Percentiles rank a stretch among this genome's conserved stretches.
Evolutionary conservation across 176 grass and related monocot species (phyloP).

Genomic region (Dactylis glomerata): DNA sequence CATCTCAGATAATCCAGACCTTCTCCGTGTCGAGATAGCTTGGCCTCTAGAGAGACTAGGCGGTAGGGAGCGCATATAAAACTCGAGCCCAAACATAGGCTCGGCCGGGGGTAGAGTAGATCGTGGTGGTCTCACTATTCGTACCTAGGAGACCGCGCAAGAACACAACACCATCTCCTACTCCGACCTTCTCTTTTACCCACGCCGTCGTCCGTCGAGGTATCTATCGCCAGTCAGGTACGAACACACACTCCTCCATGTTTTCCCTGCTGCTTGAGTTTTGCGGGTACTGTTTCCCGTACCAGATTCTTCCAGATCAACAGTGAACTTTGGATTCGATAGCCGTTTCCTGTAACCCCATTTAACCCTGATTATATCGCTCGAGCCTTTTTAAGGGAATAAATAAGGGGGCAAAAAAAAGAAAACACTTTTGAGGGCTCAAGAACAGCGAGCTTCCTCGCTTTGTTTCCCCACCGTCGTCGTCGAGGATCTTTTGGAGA

Average conservation of each 20-base stretch:
- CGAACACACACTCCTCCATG: background rate
- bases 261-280: background rate
- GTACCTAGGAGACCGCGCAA: background rate
- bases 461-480: background rate
- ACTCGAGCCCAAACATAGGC: background rate
- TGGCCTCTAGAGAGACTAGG: background rate
- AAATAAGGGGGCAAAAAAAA: background rate
- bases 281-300: background rate
- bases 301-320: background rate
- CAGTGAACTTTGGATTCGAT: background rate
- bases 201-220: conserved; percentile 13
- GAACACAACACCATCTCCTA: background rate
- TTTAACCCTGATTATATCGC: conserved; percentile 1
- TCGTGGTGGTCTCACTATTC: background rate
- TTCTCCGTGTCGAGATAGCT: background rate
- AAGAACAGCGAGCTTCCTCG: conserved; percentile 10
- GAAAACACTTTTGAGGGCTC: background rate
- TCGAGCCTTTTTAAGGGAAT: background rate
- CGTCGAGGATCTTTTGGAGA: background rate
- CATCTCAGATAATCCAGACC: background rate
- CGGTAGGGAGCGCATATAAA: background rate
- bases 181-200: background rate
- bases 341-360: background rate
- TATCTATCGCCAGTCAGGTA: background rate
- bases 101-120: background rate